Base-by-base conservation (phyloP, 345 rosid genomes). In the Melaleuca alternifolia region DNA sequence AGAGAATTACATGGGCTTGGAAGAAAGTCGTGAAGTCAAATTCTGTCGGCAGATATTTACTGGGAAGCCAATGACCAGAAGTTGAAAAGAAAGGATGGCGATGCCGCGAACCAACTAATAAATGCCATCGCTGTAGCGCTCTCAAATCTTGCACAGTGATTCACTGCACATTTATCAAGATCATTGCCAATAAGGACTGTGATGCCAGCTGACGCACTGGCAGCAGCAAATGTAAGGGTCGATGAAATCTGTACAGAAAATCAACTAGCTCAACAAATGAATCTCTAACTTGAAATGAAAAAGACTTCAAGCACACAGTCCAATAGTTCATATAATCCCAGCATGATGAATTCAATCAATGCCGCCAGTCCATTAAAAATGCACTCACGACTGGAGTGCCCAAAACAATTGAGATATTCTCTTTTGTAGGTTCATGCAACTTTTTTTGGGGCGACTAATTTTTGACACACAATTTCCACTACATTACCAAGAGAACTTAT, bases 51-150 rank as follows among this genome's bases (percentile, higher is more conserved):
- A 28, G 37, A 56, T 44, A 85, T 86, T 91, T 88, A 91, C 61
- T 82, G 94, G 59, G 96, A 91, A 82, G 99, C 97, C 91, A 96
- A 87, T 24, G 93, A 88, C 96, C 95, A 95, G 87, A 93, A 95
- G 90, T 94, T 93, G 90, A 94, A 85, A 86, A 95, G 89, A 86
- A 94, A 94, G 65, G 95, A 94, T 3, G 97, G 95, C 77, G 91
- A 89, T 87, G 91, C 88, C 20, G 95, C 92, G 46, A 94, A 91
- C 96, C 97, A 95, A 91, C 95, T 91, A 59, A 95, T 86, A 86
- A 94, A 94, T 50, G 98, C 95, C 94, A 95, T 92, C n/a, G 95
- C 94, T 24, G 95, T 93, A 21, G 98, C 97, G 0, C 93, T 89
- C 91, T 94, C 93, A 12, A 94, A 95, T 90, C 92, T 92, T n/a